These are phyloP conservation scores for Dichotomopilus funicola DNA, from an alignment of 2,329 filamentous ascomycete genomes.

Conservation along the genomic window DNA sequence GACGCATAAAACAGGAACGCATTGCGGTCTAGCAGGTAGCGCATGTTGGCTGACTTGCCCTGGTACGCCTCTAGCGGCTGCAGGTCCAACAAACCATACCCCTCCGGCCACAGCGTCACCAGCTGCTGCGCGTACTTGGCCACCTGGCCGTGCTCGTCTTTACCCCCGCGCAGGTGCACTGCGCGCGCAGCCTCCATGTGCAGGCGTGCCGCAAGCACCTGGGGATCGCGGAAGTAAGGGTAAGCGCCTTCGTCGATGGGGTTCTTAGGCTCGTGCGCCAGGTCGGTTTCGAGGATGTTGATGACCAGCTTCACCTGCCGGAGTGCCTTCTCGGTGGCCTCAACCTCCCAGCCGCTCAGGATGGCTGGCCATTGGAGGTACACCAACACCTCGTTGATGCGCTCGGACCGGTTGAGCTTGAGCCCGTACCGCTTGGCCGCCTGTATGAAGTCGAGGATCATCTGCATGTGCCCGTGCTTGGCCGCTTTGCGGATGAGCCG, in stretches of 20 bases:
- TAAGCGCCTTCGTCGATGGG: constrained; percentile 6
- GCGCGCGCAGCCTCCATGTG: constrained; percentile 39
- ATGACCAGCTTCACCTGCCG: constrained; percentile 42
- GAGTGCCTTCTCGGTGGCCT: constrained; percentile 37
- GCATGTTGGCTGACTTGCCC: constrained; percentile 21
- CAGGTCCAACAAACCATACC: constrained; percentile 31
- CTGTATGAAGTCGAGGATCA: constrained; percentile 46
- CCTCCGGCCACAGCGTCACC: constrained; percentile 36
- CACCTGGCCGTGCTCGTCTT: constrained; percentile 31
- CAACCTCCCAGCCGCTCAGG: constrained; percentile 30
- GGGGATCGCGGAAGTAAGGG: constrained; percentile 37
- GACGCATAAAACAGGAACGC: constrained; percentile 32
- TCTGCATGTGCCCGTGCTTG: constrained; percentile 35
- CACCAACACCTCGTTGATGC: constrained; percentile 34
- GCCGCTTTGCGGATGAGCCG: constrained; percentile 39
- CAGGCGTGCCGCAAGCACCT: constrained; percentile 36
- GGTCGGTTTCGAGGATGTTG: constrained; percentile 40
- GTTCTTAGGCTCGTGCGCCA: constrained; percentile 11
- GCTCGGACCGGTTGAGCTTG: constrained; percentile 36
- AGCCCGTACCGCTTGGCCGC: constrained; percentile 41
- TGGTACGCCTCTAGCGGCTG: constrained; percentile 31
- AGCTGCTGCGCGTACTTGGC: constrained; percentile 33
- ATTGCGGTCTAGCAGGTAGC: constrained; percentile 31
- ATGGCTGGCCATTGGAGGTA: constrained; percentile 38
- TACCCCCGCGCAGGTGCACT: constrained; percentile 27